phyloP scores from a whole-genome alignment of 2,329 filamentous ascomycete genomes.

The Penicillium frequentans region DNA sequence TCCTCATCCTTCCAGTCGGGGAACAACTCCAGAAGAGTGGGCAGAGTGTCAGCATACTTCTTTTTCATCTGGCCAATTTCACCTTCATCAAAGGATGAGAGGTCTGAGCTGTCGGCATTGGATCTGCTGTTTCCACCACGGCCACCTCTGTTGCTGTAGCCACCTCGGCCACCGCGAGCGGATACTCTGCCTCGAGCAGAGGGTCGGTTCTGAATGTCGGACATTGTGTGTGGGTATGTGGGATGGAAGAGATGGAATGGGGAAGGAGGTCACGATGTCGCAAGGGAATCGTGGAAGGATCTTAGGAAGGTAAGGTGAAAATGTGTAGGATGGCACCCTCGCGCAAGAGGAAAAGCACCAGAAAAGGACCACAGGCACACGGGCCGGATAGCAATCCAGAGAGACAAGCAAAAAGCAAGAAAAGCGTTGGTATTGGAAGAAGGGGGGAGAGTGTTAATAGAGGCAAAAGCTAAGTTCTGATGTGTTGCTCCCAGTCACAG shows the following conservation, averaged over 20 bases:
- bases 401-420: constrained; percentile 14
- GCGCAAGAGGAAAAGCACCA: constrained; percentile 38
- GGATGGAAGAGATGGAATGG: constrained; percentile 28
- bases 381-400: constrained; percentile 28
- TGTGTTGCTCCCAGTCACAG: constrained; percentile 26
- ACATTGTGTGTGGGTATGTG: constrained; percentile 64
- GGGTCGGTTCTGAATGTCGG: constrained; percentile 86
- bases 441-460: constrained; percentile 24
- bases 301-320: constrained; percentile 25
- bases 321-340: constrained; percentile 38
- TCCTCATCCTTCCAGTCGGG: constrained; percentile 94
- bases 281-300: constrained; percentile 24
- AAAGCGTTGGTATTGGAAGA: constrained; percentile 21
- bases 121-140: constrained; percentile 66
- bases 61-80: constrained; percentile 91
- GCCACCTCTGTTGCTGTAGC: constrained; percentile 68
- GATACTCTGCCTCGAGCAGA: constrained; percentile 87
- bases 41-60: constrained; percentile 77
- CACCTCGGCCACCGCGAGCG: constrained; percentile 79
- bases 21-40: constrained; percentile 87
- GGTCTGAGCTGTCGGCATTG: constrained; percentile 73
- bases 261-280: constrained; percentile 27
- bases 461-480: constrained; percentile 29
- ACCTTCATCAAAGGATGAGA: constrained; percentile 70
- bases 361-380: constrained; percentile 32